Base-by-base conservation (phyloP, 345 rosid genomes). In the Eutrema heterophyllum region DNA sequence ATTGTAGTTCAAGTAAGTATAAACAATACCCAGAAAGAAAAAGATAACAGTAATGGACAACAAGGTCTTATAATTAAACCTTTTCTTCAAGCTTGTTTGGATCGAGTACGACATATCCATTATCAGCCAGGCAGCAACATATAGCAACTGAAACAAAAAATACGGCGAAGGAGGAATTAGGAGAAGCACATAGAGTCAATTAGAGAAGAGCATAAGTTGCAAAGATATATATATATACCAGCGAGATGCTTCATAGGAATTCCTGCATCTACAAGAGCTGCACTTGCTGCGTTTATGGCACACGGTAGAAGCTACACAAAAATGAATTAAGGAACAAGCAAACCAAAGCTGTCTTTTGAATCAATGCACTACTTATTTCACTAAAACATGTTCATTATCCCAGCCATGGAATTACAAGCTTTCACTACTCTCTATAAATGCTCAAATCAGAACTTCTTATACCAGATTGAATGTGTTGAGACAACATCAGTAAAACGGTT, bases 251-350 rank as follows among this genome's bases (percentile, higher is more conserved):
- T 90, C 89, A 90, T 73, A 75, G 97, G 96, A 62, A 95, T 88
- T 78, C 97, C 97, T 13, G 97, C 99, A 53, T 95, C 99, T 11
- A 95, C 90, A 74, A 95, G 97, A 32, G 98, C 98, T 76, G 93
- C 88, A 80, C 92, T 92, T 15, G 94, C 90, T 33, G 98, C 98
- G 78, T 95, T 95, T 83, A 95, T 83, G 55, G 98, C 98, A 81
- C 98, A 81, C 0, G 90, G 88, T n/a, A 92, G 84, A 83, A 95
- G 97, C 97, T 95, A 88, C 9, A 78, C 4, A 62, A 44, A 21
- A 13, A 26, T 49, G 44, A 72, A 75, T 87, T 78, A 89, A 85
- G 90, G 87, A 80, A 74, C 14, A 36, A 62, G 48, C 43, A 50
- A 21, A 15, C 38, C 44, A 63, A 51, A 14, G 0, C 13, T 24